Conservation (phyloP, 176 grass and related monocot species). For the Secale cereale region DNA sequence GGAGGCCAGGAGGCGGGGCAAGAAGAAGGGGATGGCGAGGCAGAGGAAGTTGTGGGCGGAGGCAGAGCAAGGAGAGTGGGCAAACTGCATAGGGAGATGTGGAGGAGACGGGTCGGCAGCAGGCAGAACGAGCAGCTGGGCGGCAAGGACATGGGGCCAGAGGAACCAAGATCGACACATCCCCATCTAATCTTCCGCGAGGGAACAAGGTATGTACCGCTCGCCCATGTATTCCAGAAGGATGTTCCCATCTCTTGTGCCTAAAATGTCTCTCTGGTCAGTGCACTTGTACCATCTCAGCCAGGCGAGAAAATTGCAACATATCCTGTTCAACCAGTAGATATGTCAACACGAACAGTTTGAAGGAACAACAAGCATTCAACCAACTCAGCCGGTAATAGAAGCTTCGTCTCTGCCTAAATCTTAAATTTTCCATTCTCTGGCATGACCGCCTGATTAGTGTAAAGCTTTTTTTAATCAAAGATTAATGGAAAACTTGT, state of each 20-base stretch:
- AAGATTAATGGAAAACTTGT: neutral
- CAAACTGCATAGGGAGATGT: too few relatives aligned
- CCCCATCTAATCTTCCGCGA: too few relatives aligned
- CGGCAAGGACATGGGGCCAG: too few relatives aligned
- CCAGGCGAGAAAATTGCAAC: slow-evolving; percentile 69
- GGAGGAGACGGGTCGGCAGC: too few relatives aligned
- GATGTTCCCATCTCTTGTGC: neutral
- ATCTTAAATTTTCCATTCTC: neutral
- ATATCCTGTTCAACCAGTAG: slow-evolving; percentile 87
- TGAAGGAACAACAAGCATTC: slow-evolving; percentile 88
- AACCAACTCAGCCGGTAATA: slow-evolving; percentile 80
- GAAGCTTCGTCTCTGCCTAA: slow-evolving; percentile 13
- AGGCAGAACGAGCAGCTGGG: too few relatives aligned
- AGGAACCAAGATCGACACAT: too few relatives aligned
- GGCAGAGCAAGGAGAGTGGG: too few relatives aligned
- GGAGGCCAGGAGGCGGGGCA: too few relatives aligned
- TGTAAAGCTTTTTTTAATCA: neutral
- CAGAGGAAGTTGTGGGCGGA: too few relatives aligned
- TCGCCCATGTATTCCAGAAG: neutral
- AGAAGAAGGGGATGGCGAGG: too few relatives aligned
- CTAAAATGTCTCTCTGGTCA: slow-evolving; percentile 42
- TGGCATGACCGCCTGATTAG: neutral
- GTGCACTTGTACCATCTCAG: slow-evolving; percentile 73
- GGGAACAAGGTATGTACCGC: too few relatives aligned
- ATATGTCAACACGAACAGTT: slow-evolving; percentile 74